Base-by-base conservation (phyloP, 1,139 yeast genomes). In the Scheffersomyces cryptocercus region DNA sequence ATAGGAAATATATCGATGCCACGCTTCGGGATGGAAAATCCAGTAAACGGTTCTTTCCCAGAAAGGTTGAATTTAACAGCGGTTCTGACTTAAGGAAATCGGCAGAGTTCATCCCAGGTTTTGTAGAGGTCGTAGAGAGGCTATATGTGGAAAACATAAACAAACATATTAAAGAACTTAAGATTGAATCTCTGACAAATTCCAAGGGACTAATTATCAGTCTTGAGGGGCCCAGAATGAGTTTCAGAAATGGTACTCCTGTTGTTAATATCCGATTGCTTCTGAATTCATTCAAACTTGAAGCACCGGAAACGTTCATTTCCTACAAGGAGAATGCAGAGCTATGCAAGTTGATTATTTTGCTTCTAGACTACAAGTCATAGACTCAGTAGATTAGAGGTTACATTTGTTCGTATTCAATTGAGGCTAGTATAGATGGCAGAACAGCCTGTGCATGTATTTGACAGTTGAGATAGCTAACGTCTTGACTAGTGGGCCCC, bases 41-140 rank as follows among this genome's bases (percentile, higher is more conserved):
- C 29, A 31, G 35, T 20, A 46, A 47, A 12, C 46, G 50, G 32
- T 54, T 41, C 36, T 39, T 35, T 14, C 58, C 58, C n/a, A 42
- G 50, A 20, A 52, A 53, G 26, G 35, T 47, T n/a, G 43, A 48
- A 33, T 37, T 37, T 29, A 36, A 48, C 11, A 45, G 45, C 33
- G 43, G 41, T 3, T 46, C 43, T 20, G 32, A 35, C 14, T 30
- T 50, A 29, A 44, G 38, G n/a, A 44, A 37, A n/a, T 46, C 43
- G 9, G 41, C 46, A 20, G 38, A 46, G 9, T 48, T 59, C 20
- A 35, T 52, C 14, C 58, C 59, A 1, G 47, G 44, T 6, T 45
- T 58, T 11, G 36, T 38, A 8, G 46, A 52, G n/a, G 29, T 41
- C 9, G 48, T 62, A 3, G 43, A 41, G 14, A 42, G 39, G 3